These are phyloP conservation scores for Albizia julibrissin DNA, from an alignment of 306 rosid genomes.

Conservation along the genomic window DNA sequence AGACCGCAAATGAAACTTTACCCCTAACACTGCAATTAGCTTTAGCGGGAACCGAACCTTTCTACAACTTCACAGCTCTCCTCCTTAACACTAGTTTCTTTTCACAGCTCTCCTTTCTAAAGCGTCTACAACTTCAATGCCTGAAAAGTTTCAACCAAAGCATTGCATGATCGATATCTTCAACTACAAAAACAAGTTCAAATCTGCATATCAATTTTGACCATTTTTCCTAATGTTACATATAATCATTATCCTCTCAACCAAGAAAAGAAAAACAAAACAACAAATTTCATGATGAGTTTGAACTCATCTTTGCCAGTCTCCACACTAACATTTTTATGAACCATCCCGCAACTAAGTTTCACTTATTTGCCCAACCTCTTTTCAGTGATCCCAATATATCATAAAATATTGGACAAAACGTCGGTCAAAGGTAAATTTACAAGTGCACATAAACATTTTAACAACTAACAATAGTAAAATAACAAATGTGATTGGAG, in stretches of 20 bases:
- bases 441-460: too few relatives aligned
- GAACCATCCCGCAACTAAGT: slow-evolving; percentile 5
- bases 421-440: too few relatives aligned
- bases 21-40: neutral
- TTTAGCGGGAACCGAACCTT: too few relatives aligned
- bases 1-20: slow-evolving; percentile 1
- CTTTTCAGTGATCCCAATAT: neutral
- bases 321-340: neutral
- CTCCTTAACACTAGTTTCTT: neutral
- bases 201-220: neutral
- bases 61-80: neutral
- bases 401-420: neutral
- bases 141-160: slow-evolving; percentile 41
- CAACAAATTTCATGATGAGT: neutral
- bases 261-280: neutral
- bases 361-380: slow-evolving; percentile 5
- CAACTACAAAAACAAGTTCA: neutral
- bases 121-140: slow-evolving; percentile 47
- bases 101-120: slow-evolving; percentile 25
- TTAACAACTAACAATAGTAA: too few relatives aligned
- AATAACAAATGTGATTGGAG: too few relatives aligned
- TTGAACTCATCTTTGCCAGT: neutral
- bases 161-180: slow-evolving; percentile 13
- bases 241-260: neutral
- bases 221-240: neutral